Conservation (phyloP, 2,329 filamentous ascomycete species). For the Sclerotinia spermophila region DNA sequence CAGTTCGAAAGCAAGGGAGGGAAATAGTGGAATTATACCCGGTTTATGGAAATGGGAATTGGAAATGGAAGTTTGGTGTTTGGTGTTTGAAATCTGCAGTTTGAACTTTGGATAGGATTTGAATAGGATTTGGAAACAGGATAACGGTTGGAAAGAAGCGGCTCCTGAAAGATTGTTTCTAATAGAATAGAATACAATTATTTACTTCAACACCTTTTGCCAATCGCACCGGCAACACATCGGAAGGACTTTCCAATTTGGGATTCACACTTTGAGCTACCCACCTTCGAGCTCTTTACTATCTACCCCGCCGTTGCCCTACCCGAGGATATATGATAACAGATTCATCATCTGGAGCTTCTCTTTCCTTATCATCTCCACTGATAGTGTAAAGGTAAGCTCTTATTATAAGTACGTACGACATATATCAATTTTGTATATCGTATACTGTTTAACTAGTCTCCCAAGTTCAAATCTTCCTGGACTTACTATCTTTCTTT, state of each 20-base stretch:
- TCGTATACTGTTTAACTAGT: slow-evolving; percentile 1
- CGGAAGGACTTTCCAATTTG: slow-evolving; percentile 12
- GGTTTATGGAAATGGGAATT: slow-evolving; percentile 5
- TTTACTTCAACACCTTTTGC: not conserved
- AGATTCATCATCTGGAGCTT: not conserved
- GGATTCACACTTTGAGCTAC: not conserved
- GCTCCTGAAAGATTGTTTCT: not conserved
- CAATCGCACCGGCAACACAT: not conserved
- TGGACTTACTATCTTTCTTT: not conserved
- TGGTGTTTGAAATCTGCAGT: not conserved
- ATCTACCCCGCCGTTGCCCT: not conserved
- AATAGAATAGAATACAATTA: slow-evolving; percentile 6
- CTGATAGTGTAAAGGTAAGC: not conserved
- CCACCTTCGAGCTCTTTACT: not conserved
- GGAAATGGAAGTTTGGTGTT: slow-evolving; percentile 7
- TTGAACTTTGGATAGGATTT: not conserved
- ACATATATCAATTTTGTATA: not conserved
- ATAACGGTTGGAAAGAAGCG: not conserved
- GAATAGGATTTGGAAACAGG: not conserved
- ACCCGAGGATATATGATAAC: not conserved
- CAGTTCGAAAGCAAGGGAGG: not conserved
- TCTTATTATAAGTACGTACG: not conserved
- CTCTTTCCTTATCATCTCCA: slow-evolving; percentile 1
- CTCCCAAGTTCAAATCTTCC: not conserved
- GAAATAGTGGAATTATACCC: slow-evolving; percentile 15